Base-by-base conservation (phyloP, 441 rosid genomes). In the Brassica balearica region DNA sequence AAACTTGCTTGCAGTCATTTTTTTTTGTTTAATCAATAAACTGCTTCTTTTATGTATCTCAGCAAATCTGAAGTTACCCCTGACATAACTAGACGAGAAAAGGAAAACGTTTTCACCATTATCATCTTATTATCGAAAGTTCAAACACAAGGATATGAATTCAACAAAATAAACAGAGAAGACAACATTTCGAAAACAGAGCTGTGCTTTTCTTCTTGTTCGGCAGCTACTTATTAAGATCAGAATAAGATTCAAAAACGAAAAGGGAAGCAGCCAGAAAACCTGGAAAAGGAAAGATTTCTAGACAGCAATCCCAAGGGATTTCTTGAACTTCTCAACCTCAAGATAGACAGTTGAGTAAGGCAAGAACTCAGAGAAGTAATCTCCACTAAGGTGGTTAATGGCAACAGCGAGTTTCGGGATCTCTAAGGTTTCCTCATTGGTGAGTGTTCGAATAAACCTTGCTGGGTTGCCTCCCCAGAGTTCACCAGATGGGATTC, bases 391-490 rank as follows among this genome's bases (percentile, higher is more conserved):
- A 46, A 89, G 89, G 88, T 96, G 97, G 56, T 88, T 91, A 17
- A 96, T 89, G 73, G 99, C 99, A 55, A 91, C 97, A 0, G 99
- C 97, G 11, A 96, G 98, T 77, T 96, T 94, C 0, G 97, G 92
- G 77, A 96, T 96, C 82, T 96, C 98, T 70, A 92, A 65, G 53
- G 93, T 91, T 87, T 92, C 99, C 82, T 92, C 99, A 41, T 94
- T 93, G 62, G 97, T 89, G 71, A 96, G 87, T 1, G 90, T 75
- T 80, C 99, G 81, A 10, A 96, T 92, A 80, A 90, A 91, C 87
- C 90, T 88, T 19, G 98, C 98, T 19, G 98, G 99, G 80, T 96
- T 96, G 51, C 99, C 99, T 38, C 97, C 98, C 99, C 97, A 96
- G 29, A 94, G 96, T 79, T 96, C 98, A 62, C 99, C 97, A 0